These are phyloP conservation scores for Verticillium nubilum DNA, from an alignment of 2,329 filamentous ascomycete species.

Conservation along the genomic window DNA sequence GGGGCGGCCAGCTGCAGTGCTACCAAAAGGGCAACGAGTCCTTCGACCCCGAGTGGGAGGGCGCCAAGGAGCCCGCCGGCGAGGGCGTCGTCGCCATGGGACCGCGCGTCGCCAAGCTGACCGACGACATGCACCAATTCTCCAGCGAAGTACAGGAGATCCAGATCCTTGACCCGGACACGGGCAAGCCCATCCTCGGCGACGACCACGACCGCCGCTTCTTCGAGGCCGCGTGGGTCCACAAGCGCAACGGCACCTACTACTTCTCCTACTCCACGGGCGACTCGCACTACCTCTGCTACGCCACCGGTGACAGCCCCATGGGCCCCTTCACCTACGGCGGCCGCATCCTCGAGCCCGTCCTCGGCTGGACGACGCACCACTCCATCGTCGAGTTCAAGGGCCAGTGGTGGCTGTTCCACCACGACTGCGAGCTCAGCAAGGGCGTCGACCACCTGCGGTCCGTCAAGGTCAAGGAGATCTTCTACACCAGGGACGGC, in stretches of 20 bases:
- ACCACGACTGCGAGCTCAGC: conserved; percentile 68
- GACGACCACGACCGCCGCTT: conserved; percentile 71
- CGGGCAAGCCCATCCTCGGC: conserved; percentile 51
- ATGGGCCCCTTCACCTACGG: conserved; percentile 68
- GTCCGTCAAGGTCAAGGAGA: conserved; percentile 69
- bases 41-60: conserved; percentile 51
- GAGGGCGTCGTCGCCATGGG: conserved; percentile 51
- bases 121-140: conserved; percentile 61
- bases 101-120: conserved; percentile 61
- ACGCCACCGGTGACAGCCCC: conserved; percentile 60
- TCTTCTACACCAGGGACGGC: conserved; percentile 64
- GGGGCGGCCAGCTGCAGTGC: conserved; percentile 77
- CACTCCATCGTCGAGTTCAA: conserved; percentile 72
- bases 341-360: conserved; percentile 68
- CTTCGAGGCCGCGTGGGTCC: conserved; percentile 78
- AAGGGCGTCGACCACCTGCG: conserved; percentile 65
- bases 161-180: conserved; percentile 57
- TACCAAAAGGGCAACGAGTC: conserved; percentile 50
- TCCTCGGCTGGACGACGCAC: conserved; percentile 77
- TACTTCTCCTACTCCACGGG: conserved; percentile 77
- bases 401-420: conserved; percentile 68
- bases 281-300: conserved; percentile 69
- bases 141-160: conserved; percentile 51
- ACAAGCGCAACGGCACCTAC: conserved; percentile 64
- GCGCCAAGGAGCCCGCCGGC: conserved; percentile 55